phyloP scores from a whole-genome alignment of 2,329 filamentous ascomycete genomes.

The Daldinia eschscholtzii region DNA sequence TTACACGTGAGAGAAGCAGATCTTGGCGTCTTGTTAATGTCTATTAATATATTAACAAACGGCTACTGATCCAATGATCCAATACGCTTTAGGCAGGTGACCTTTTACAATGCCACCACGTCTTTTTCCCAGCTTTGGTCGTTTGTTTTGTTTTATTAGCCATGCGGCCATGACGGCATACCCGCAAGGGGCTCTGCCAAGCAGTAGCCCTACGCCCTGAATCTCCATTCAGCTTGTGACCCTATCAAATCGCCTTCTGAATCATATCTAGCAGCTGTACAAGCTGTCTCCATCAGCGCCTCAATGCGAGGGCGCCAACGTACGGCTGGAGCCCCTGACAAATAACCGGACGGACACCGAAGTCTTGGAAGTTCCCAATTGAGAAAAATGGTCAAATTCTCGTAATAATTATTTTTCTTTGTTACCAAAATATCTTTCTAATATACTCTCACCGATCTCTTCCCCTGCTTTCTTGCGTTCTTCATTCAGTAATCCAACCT shows the following conservation, averaged over 20 bases:
- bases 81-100: constrained; percentile 6
- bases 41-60: constrained; percentile 4
- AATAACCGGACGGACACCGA: neutral
- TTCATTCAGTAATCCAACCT: neutral
- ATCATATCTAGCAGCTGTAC: neutral
- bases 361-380: neutral
- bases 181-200: neutral
- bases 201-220: neutral
- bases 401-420: neutral
- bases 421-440: neutral
- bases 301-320: neutral
- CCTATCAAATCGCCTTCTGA: neutral
- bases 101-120: neutral
- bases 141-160: neutral
- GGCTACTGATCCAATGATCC: neutral
- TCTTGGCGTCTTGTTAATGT: constrained; percentile 6
- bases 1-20: neutral
- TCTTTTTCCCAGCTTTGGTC: neutral
- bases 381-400: neutral
- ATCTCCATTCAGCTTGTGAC: neutral
- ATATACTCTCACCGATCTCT: neutral
- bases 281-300: neutral
- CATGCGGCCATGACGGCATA: neutral
- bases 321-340: neutral
- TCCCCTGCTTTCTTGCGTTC: neutral